Evolutionary conservation across 768 basidiomycete genomes (phyloP).

Genomic region (Tephrocybe rancida): DNA sequence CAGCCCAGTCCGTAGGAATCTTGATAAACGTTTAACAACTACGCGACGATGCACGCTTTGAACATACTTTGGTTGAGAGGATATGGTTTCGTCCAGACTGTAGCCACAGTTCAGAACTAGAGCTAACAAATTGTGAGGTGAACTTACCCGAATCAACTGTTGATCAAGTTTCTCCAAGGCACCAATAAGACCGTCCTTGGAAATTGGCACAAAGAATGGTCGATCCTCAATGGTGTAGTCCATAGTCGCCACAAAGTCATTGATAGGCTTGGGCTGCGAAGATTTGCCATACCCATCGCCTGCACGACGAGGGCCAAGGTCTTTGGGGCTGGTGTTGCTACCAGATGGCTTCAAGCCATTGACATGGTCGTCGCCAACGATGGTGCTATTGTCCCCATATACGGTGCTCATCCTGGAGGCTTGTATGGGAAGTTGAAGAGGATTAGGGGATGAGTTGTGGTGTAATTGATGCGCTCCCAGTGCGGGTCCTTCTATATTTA

Average conservation of each 20-base stretch:
- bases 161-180: conserved; percentile 72
- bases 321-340: conserved; percentile 21
- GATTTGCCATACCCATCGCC: conserved; percentile 13
- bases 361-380: conserved; percentile 47
- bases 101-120: conserved; percentile 4
- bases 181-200: conserved; percentile 62
- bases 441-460: not conserved
- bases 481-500: not conserved
- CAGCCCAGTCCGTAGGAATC: conserved; percentile 69
- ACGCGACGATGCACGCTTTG: not conserved
- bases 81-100: conserved; percentile 61
- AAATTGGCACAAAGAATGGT: conserved; percentile 74
- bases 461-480: too few relatives aligned
- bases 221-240: conserved; percentile 58
- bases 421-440: not conserved
- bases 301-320: conserved; percentile 11
- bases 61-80: conserved; percentile 61
- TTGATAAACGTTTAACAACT: conserved; percentile 19
- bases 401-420: conserved; percentile 33
- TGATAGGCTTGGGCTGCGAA: conserved; percentile 17
- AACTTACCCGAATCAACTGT: conserved; percentile 55
- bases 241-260: conserved; percentile 45
- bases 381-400: conserved; percentile 42
- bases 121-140: not conserved
- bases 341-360: conserved; percentile 24